These are phyloP conservation scores for Fusarium chlamydosporum DNA, from an alignment of 2,329 filamentous ascomycete genomes.

Conservation along the genomic window DNA sequence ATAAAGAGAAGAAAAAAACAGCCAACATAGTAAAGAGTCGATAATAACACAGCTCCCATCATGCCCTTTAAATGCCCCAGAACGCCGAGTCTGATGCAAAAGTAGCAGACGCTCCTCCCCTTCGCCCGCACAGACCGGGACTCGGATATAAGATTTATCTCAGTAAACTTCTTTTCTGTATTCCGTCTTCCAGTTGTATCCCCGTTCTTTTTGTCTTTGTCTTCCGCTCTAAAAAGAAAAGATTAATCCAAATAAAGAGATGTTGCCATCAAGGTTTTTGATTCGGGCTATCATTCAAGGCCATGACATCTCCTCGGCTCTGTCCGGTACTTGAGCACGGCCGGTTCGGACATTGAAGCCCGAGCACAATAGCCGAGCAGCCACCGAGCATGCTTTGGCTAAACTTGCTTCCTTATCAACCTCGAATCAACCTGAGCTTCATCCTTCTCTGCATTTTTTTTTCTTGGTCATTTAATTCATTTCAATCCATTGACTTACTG, in stretches of 20 bases:
- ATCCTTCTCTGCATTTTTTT: constrained; percentile 4
- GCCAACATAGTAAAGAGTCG: constrained; percentile 20
- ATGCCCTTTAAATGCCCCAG: constrained; percentile 51
- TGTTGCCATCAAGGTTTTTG: not conserved
- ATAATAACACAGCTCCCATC: constrained; percentile 45
- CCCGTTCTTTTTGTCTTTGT: constrained; percentile 22
- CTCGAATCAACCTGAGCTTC: constrained; percentile 18
- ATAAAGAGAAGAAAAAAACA: constrained; percentile 6
- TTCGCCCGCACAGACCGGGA: constrained; percentile 38
- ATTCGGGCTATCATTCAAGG: not conserved
- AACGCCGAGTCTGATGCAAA: constrained; percentile 53
- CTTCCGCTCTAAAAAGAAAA: constrained; percentile 31
- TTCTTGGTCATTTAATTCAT: constrained; percentile 14
- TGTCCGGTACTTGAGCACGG: constrained; percentile 40
- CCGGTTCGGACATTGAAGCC: constrained; percentile 41
- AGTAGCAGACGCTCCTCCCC: constrained; percentile 43
- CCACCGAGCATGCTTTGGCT: constrained; percentile 33
- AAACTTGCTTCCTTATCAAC: constrained; percentile 24
- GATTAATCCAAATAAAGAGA: constrained; percentile 27
- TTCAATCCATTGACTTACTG: constrained; percentile 36
- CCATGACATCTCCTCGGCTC: constrained; percentile 27
- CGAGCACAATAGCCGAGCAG: constrained; percentile 46
- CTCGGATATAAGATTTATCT: constrained; percentile 39
- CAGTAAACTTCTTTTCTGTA: constrained; percentile 23
- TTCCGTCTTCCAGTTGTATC: constrained; percentile 28